Base-by-base conservation (phyloP, 129 eudicot genomes). In the Cynara cardunculus region DNA sequence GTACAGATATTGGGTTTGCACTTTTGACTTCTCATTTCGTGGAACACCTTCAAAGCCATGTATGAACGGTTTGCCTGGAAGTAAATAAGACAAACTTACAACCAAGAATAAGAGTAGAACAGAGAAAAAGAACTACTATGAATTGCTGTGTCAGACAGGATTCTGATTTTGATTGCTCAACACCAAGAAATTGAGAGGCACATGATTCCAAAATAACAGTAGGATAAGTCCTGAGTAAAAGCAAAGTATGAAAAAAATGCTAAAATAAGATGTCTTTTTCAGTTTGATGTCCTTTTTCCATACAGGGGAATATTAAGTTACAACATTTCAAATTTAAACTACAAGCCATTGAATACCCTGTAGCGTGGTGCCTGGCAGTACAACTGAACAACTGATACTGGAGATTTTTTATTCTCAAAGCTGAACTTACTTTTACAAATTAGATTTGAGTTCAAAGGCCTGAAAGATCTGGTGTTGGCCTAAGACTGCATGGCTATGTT, bases 1-100 rank as follows among this genome's bases (percentile, higher is more conserved):
- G 93, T 91, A 90, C 98, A 94, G 21, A 94, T 94, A 84, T 94
- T 92, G 34, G 98, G 98, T 71, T 81, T 87, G 77, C 95, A 91
- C 74, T 81, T 91, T 71, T 84, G 86, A 80, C 82, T 87, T 72
- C 11, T 87, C 98, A 94, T 91, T 79, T 94, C 98, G 13, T 84
- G 73, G 82, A 94, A 94, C 79, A 94, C 71, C 92, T 94, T 92
- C 84, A 91, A 84, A 59, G 97, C 91, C 98, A 91, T 89, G 84
- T 91, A 94, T 27, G 98, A 91, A 77, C 89, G 87, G 77, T 84
- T 91, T 78, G 85, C 93, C 98, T 91, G 88, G 62, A 85, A 62
- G 32, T 59, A 56, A 62, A 73, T 32, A 71, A 53, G 25, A 74
- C 26, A 32, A 69, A 69, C 25, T 18, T 31, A 71, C n/a, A n/a